Conservation (phyloP, 2,329 filamentous ascomycete species). For the Clarireedia sp. region DNA sequence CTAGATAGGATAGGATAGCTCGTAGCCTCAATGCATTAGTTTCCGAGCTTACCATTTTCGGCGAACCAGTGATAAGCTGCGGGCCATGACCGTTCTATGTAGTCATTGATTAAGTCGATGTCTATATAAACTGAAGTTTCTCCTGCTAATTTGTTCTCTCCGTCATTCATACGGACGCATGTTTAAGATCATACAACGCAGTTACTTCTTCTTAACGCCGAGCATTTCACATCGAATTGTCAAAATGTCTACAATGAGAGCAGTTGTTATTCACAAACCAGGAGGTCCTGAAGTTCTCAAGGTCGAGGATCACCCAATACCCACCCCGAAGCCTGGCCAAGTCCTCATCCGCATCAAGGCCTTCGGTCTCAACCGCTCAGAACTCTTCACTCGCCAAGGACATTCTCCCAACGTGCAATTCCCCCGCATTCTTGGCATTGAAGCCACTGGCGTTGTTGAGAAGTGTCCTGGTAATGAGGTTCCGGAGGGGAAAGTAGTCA, state of each 20-base stretch:
- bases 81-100: too few species aligned
- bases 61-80: too few species aligned
- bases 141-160: too few species aligned
- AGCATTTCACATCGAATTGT: neutral
- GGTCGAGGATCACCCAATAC: slow-evolving; percentile 13
- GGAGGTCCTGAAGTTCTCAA: slow-evolving; percentile 19
- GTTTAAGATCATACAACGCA: too few species aligned
- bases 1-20: too few species aligned
- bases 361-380: slow-evolving; percentile 80
- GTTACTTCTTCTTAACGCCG: too few species aligned
- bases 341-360: slow-evolving; percentile 71
- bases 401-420: slow-evolving; percentile 14
- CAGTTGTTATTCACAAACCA: slow-evolving; percentile 15
- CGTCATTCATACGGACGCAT: too few species aligned
- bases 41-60: too few species aligned
- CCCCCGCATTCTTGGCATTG: slow-evolving; percentile 21
- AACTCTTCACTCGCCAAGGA: slow-evolving; percentile 43
- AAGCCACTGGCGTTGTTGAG: slow-evolving; percentile 16
- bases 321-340: slow-evolving; percentile 44
- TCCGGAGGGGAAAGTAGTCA: slow-evolving; percentile 34
- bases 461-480: slow-evolving; percentile 28
- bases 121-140: too few species aligned
- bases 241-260: slow-evolving; percentile 17
- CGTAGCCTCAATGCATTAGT: too few species aligned
- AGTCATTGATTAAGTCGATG: too few species aligned